Base-by-base conservation (phyloP, 148 eudicot species). In the Talinum fruticosum region DNA sequence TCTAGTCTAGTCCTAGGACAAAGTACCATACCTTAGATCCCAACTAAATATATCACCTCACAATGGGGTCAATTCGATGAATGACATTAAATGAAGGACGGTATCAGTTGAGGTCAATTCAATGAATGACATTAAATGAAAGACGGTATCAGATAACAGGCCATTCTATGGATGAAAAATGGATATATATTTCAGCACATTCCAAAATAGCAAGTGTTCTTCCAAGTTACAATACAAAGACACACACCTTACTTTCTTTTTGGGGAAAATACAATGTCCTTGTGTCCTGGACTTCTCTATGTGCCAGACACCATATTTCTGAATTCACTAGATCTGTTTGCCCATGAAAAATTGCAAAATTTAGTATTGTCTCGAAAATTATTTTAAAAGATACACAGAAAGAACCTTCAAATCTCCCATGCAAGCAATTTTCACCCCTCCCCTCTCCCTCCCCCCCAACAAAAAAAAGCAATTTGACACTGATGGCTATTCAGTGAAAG, bases 1-100 rank as follows among this genome's bases (percentile, higher is more conserved):
- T 13, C 5, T 2, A 1, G 34, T 6, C n/a, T n/a, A 66, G 8
- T 30, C n/a, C n/a, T n/a, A 66, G 37, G 26, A 18, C 35, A 66
- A 32, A 30, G 18, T 33, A 19, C 10, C 5, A 66, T 3, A 23
- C 6, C 37, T 28, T 66, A 32, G 19, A 32, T 26, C 37, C 69
- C 69, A 66, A 15, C 6, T 1, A 28, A 32, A 23, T 13, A 34
- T 33, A 18, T 66, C 37, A 32, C 18, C 37, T 5, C n/a, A 30
- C 69, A 67, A 67, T 67, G 71, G 45, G 71, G 71, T 36, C 28
- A 67, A 34, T 67, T 19, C 19, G 23, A 66, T 32, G 14, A 67
- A 35, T 35, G 71, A 23, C 26, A 35, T 34, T 35, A 21, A 67
- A 23, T 19, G 71, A n/a, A n/a, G n/a, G n/a, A n/a, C n/a, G n/a